Conservation (phyloP, 2,329 filamentous ascomycete species). For the Pestalotiopsis fici region DNA sequence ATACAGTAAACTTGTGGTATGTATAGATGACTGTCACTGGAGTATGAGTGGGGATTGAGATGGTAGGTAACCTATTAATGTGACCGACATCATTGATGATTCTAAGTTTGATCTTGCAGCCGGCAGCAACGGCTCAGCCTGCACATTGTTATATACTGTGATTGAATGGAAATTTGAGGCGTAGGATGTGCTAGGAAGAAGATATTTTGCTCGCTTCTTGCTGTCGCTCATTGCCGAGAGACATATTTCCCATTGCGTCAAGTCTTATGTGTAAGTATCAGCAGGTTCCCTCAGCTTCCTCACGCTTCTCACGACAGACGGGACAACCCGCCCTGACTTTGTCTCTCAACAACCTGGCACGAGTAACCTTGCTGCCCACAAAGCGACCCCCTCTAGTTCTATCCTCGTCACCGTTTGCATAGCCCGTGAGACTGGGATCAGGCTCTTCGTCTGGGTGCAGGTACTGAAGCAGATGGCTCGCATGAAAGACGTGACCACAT, state of each 20-base stretch:
- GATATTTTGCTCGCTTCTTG: background rate
- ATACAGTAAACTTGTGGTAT: too few relatives aligned
- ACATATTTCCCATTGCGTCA: too few relatives aligned
- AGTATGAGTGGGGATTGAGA: background rate
- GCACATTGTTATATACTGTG: too few relatives aligned
- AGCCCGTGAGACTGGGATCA: conserved; percentile 40
- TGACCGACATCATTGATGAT: too few relatives aligned
- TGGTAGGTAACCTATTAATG: background rate
- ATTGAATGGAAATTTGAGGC: too few relatives aligned
- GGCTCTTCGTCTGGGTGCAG: conserved; percentile 45
- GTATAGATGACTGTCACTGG: too few relatives aligned
- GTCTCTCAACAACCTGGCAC: conserved; percentile 76
- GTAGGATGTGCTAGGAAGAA: background rate
- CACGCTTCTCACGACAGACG: conserved; percentile 46
- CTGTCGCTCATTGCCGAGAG: background rate
- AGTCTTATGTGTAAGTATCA: background rate
- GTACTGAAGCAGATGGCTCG: conserved; percentile 66
- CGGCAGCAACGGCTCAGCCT: too few relatives aligned
- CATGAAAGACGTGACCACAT: conserved; percentile 81
- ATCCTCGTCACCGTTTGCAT: conserved; percentile 43
- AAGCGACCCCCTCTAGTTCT: conserved; percentile 55
- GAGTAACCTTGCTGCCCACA: conserved; percentile 84
- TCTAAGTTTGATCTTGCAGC: too few relatives aligned
- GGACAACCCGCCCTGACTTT: conserved; percentile 67
- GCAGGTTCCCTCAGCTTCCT: conserved; percentile 17